These are phyloP conservation scores for Cercophora samala DNA, from an alignment of 495 filamentous ascomycete genomes.

Conservation along the genomic window DNA sequence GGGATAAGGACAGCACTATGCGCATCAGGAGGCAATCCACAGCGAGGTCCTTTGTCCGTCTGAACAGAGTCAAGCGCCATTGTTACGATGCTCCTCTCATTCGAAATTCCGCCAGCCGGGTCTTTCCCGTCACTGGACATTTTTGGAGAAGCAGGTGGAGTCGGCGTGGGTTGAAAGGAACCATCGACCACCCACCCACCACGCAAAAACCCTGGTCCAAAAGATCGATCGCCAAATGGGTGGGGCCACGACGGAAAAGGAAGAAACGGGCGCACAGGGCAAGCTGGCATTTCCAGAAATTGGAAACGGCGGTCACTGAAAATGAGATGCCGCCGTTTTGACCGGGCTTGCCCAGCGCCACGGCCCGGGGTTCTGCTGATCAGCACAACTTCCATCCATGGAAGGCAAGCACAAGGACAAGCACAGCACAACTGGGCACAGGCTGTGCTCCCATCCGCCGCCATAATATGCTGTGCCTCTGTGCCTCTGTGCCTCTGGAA, in stretches of 20 bases:
- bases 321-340: not conserved
- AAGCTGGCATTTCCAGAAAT: not conserved
- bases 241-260: not conserved
- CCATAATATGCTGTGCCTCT: too few relatives aligned
- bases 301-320: not conserved
- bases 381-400: too few relatives aligned
- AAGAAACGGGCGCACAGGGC: slow-evolving; percentile 6
- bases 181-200: not conserved
- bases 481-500: not conserved
- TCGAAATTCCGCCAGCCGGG: not conserved
- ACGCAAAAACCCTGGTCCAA: slow-evolving; percentile 1
- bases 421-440: not conserved
- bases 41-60: not conserved
- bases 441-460: too few relatives aligned
- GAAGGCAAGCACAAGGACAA: too few relatives aligned
- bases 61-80: slow-evolving; percentile 7
- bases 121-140: not conserved
- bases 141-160: not conserved
- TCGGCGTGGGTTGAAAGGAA: slow-evolving; percentile 9
- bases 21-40: not conserved
- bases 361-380: not conserved
- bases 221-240: slow-evolving; percentile 6
- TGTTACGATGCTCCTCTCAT: not conserved
- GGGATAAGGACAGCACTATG: not conserved
- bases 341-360: not conserved